These are phyloP conservation scores for Candida mattraensis DNA, from an alignment of 805 yeast genomes.

Conservation along the genomic window DNA sequence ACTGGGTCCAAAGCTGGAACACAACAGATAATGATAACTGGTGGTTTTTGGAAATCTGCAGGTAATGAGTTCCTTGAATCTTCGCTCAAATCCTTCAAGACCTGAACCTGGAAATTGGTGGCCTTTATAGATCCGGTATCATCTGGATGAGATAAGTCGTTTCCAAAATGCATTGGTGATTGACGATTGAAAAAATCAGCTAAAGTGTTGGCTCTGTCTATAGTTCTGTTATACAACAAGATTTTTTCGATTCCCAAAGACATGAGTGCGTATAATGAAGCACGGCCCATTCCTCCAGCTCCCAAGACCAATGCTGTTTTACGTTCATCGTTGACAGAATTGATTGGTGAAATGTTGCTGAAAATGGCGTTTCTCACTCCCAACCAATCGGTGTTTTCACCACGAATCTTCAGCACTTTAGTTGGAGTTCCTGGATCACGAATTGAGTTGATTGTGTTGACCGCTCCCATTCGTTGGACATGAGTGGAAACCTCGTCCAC, in stretches of 20 bases:
- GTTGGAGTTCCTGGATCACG: slow-evolving; percentile 4
- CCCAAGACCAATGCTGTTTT: slow-evolving; percentile 7
- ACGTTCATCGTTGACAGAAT: slow-evolving; percentile 5
- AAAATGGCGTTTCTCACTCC: slow-evolving; percentile 7
- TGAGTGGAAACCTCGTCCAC: slow-evolving; percentile 8
- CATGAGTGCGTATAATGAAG: slow-evolving; percentile 7
- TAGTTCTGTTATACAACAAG: slow-evolving; percentile 7
- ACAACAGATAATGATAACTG: slow-evolving; percentile 6
- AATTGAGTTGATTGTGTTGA: slow-evolving; percentile 5
- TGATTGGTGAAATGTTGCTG: slow-evolving; percentile 8
- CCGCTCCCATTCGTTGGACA: slow-evolving; percentile 4
- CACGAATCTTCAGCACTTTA: slow-evolving; percentile 1
- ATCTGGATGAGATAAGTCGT: background rate
- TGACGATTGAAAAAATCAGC: slow-evolving; percentile 7
- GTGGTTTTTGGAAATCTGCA: slow-evolving; percentile 5
- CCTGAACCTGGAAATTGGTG: slow-evolving; percentile 6
- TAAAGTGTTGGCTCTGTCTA: slow-evolving; percentile 3
- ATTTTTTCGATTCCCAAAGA: slow-evolving; percentile 7
- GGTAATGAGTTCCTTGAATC: slow-evolving; percentile 1
- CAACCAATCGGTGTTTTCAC: slow-evolving; percentile 8
- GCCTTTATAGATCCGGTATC: slow-evolving; percentile 5
- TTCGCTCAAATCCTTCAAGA: slow-evolving; percentile 1
- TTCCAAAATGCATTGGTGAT: slow-evolving; percentile 7
- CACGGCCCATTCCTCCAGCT: slow-evolving; percentile 8
- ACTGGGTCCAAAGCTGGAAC: slow-evolving; percentile 5